phyloP scores from a whole-genome alignment of 495 filamentous ascomycete species.

The Rhypophila decipiens region DNA sequence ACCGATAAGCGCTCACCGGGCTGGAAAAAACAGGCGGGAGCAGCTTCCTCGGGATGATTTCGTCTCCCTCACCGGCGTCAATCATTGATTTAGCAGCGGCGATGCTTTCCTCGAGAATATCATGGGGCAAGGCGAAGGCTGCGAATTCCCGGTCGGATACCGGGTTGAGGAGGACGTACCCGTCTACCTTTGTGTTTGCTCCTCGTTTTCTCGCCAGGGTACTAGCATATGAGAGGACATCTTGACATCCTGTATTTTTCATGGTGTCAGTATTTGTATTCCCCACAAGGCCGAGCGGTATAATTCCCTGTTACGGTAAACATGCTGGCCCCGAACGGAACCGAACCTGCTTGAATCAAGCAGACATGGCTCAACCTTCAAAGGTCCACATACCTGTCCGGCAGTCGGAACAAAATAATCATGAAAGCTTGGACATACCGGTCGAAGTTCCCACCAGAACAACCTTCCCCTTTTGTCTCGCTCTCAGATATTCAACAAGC shows the following conservation, averaged over 20 bases:
- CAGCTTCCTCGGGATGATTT: conserved; percentile 49
- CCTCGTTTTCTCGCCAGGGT: conserved; percentile 36
- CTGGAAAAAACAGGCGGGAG: conserved; percentile 42
- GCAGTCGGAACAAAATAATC: no score
- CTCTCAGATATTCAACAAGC: conserved; percentile 62
- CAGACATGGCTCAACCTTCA: no score
- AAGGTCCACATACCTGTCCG: no score
- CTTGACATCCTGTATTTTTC: no score
- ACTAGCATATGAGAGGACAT: conserved; percentile 73
- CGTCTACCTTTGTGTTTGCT: conserved; percentile 57
- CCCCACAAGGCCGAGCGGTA: no score
- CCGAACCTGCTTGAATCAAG: no score
- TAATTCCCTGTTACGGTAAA: no score
- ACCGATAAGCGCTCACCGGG: conserved; percentile 59
- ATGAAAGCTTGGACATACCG: no score
- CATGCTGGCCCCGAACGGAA: no score
- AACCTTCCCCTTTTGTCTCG: neutral
- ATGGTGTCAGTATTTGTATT: no score
- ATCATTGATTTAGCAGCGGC: conserved; percentile 47
- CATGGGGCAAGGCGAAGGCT: conserved; percentile 27
- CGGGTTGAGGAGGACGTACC: conserved; percentile 71
- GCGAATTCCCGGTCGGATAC: conserved; percentile 67
- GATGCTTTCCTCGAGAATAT: conserved; percentile 44
- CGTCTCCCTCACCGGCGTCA: conserved; percentile 30
- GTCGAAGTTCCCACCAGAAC: neutral